A percentile compares a stretch with the other conserved stretches of the same genome.
These are phyloP conservation scores for Tetraselmis striata DNA, from an alignment of 139 green algal species.

Conservation along the genomic window DNA sequence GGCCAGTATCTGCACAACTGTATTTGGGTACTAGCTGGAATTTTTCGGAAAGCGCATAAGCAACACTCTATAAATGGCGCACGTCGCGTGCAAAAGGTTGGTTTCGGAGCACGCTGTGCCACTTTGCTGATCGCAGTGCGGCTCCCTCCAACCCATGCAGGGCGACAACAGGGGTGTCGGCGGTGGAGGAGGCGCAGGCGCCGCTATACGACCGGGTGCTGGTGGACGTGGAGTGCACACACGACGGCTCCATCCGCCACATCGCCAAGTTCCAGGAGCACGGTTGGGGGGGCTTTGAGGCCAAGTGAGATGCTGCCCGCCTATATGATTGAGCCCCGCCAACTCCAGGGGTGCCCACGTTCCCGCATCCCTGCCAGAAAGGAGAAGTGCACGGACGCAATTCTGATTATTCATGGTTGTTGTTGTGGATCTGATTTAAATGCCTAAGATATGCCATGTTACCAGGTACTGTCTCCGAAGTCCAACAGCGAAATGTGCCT, in stretches of 20 bases:
- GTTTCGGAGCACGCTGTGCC: no score
- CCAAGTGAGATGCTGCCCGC: background rate
- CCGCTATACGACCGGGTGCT: slow-evolving; percentile 11
- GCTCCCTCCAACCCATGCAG: background rate
- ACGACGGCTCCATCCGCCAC: slow-evolving; percentile 35
- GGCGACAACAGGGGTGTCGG: background rate
- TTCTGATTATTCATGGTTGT: no score
- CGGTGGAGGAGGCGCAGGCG: background rate
- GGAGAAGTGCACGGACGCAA: no score
- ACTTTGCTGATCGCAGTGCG: background rate
- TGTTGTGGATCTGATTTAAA: no score
- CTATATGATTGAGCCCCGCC: no score
- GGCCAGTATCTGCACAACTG: background rate
- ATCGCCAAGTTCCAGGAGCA: slow-evolving; percentile 27
- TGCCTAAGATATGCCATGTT: no score
- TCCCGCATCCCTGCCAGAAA: no score
- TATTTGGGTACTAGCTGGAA: background rate
- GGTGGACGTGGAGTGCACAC: slow-evolving; percentile 37
- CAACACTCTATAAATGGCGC: no score
- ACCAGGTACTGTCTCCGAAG: no score
- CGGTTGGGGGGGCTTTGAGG: background rate
- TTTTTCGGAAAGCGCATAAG: background rate
- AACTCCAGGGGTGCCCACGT: no score
- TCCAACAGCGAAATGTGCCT: no score
- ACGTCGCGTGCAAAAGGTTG: no score